phyloP scores from a whole-genome alignment of 805 yeast genomes.

The Myxozyma vanderwaltii region DNA sequence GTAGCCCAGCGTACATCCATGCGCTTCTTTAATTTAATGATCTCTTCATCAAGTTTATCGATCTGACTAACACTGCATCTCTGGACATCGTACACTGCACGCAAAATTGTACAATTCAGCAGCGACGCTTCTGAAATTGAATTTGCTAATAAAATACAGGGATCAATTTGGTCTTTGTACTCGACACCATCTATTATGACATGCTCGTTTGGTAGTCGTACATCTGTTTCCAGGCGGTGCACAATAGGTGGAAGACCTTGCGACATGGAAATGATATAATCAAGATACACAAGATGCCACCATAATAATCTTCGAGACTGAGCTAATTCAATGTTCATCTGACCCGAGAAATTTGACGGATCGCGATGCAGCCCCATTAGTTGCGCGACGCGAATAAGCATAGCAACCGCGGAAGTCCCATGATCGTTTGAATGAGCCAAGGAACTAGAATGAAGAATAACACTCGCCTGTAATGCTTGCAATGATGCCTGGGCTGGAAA shows the following conservation, averaged over 20 bases:
- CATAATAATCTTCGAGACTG: slow-evolving; percentile 20
- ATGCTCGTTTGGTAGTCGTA: slow-evolving; percentile 17
- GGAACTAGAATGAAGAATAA: slow-evolving; percentile 6
- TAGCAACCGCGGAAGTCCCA: slow-evolving; percentile 15
- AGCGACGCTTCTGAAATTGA: slow-evolving; percentile 14
- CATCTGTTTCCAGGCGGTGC: slow-evolving; percentile 21
- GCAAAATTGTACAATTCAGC: slow-evolving; percentile 18
- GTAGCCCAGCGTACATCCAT: slow-evolving; percentile 15
- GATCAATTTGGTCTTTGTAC: slow-evolving; percentile 11
- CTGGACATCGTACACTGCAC: slow-evolving; percentile 16
- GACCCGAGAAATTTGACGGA: slow-evolving; percentile 18
- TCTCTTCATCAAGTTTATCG: slow-evolving; percentile 16
- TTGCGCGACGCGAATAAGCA: slow-evolving; percentile 25
- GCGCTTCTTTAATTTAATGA: slow-evolving; percentile 8
- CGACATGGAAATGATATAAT: slow-evolving; percentile 22
- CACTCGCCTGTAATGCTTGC: slow-evolving; percentile 16
- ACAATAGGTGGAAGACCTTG: slow-evolving; percentile 28
- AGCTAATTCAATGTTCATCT: slow-evolving; percentile 8
- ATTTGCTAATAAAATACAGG: slow-evolving; percentile 9
- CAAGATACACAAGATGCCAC: slow-evolving; percentile 30
- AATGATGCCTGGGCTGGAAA: slow-evolving; percentile 27
- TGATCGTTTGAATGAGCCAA: slow-evolving; percentile 4
- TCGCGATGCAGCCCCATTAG: slow-evolving; percentile 32
- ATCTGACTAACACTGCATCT: slow-evolving; percentile 17
- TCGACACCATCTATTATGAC: slow-evolving; percentile 16